Conservation (phyloP, 805 yeast genomes). For the Starmerella roubikii region DNA sequence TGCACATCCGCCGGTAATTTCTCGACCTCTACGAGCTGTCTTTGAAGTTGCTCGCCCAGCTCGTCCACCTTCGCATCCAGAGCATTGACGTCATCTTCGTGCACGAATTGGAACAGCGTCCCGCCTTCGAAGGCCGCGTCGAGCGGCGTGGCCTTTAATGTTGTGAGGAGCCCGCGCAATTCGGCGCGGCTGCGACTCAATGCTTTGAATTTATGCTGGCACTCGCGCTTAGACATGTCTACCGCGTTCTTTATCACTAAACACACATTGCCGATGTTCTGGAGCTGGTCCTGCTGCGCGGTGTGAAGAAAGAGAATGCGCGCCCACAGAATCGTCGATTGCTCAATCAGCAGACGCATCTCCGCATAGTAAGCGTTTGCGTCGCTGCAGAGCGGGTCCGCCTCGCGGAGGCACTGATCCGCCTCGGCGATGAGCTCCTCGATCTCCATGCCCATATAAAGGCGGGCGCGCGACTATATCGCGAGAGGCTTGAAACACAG, state of each 20-base stretch:
- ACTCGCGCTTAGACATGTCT: conserved; percentile 14
- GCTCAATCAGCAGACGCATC: conserved; percentile 29
- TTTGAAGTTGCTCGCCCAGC: conserved; percentile 8
- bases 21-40: conserved; percentile 7
- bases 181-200: conserved; percentile 10
- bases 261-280: conserved; percentile 26
- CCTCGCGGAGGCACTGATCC: conserved; percentile 34
- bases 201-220: conserved; percentile 6
- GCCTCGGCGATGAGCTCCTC: conserved; percentile 35
- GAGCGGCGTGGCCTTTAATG: conserved; percentile 13
- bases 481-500: not conserved
- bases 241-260: conserved; percentile 22
- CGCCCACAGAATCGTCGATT: conserved; percentile 32
- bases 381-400: conserved; percentile 38
- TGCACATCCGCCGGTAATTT: conserved; percentile 12
- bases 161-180: conserved; percentile 15
- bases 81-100: conserved; percentile 13
- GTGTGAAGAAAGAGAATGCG: conserved; percentile 33
- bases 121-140: conserved; percentile 8
- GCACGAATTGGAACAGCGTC: conserved; percentile 16
- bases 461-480: not conserved
- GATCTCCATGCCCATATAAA: conserved; percentile 31
- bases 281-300: conserved; percentile 37
- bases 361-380: conserved; percentile 33
- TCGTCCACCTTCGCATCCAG: conserved; percentile 10